phyloP scores from a whole-genome alignment of 2,329 filamentous ascomycete species.

The Exophiala lecanii-corni region DNA sequence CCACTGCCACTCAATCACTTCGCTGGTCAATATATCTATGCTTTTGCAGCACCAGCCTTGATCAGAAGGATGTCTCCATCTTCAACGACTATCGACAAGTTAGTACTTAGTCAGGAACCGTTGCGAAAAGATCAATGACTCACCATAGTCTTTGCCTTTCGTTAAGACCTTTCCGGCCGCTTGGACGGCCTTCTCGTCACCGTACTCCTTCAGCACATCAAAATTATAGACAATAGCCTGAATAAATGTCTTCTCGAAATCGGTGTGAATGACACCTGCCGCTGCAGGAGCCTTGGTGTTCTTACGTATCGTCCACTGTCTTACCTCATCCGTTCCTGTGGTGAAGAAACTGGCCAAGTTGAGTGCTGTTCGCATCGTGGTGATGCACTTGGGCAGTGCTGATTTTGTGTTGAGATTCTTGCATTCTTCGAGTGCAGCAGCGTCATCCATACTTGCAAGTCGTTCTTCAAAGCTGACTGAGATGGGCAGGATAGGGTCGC shows the following conservation, averaged over 20 bases:
- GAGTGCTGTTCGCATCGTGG: constrained; percentile 86
- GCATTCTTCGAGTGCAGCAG: constrained; percentile 74
- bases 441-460: constrained; percentile 71
- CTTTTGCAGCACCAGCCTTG: constrained; percentile 59
- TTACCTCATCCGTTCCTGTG: constrained; percentile 87
- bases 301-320: constrained; percentile 96
- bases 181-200: constrained; percentile 84
- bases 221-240: constrained; percentile 95
- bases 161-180: constrained; percentile 95
- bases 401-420: constrained; percentile 85
- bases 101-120: constrained; percentile 51
- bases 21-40: constrained; percentile 22
- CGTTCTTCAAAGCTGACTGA: constrained; percentile 93
- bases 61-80: constrained; percentile 68
- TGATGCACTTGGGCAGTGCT: constrained; percentile 83
- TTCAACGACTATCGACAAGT: constrained; percentile 34
- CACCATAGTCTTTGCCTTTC: constrained; percentile 88
- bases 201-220: constrained; percentile 71
- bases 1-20: no score
- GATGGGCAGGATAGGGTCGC: constrained; percentile 88
- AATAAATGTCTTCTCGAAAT: constrained; percentile 99
- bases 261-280: constrained; percentile 94
- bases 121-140: constrained; percentile 2
- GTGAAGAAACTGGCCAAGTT: constrained; percentile 97
- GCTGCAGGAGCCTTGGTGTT: constrained; percentile 97